Evolutionary conservation across 257 asterid genomes (phyloP).

Genomic region (Osmanthus fragrans): DNA sequence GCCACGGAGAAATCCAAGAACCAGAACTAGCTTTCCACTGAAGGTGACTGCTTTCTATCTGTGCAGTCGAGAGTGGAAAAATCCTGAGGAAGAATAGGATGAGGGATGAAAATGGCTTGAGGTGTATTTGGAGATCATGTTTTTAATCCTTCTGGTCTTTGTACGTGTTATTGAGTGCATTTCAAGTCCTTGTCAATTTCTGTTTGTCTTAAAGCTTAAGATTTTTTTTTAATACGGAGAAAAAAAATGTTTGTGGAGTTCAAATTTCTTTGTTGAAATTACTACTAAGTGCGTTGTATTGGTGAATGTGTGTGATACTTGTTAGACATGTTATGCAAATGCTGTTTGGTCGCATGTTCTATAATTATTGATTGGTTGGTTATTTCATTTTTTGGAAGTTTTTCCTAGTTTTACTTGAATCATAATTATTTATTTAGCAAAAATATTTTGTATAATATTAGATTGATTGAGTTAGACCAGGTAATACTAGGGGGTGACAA

Average conservation of each 20-base stretch:
- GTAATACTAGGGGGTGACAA: too few species aligned
- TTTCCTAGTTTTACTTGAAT: too few species aligned
- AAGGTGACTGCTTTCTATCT: conserved; percentile 22
- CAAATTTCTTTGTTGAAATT: conserved; percentile 23
- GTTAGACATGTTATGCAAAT: conserved; percentile 20
- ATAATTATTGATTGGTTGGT: not conserved
- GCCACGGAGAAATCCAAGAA: conserved; percentile 51
- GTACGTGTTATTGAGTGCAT: conserved; percentile 23
- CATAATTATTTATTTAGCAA: too few species aligned
- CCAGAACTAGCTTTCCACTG: conserved; percentile 34
- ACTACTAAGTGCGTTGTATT: conserved; percentile 18
- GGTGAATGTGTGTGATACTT: conserved; percentile 32
- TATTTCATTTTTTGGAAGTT: too few species aligned
- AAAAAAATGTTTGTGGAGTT: conserved; percentile 35
- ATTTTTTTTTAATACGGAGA: conserved; percentile 10
- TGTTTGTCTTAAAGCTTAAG: conserved; percentile 15
- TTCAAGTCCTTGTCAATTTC: conserved; percentile 11
- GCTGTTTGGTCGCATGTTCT: not conserved
- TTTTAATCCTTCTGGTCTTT: conserved; percentile 16
- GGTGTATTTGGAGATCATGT: conserved; percentile 10
- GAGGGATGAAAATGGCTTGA: conserved; percentile 15
- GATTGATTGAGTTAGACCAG: too few species aligned
- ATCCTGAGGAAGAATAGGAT: not conserved
- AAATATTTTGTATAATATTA: too few species aligned
- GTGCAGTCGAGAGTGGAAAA: conserved; percentile 15